These are phyloP conservation scores for Cunninghamia lanceolata DNA, from an alignment of 75 land plant species.

Conservation along the genomic window DNA sequence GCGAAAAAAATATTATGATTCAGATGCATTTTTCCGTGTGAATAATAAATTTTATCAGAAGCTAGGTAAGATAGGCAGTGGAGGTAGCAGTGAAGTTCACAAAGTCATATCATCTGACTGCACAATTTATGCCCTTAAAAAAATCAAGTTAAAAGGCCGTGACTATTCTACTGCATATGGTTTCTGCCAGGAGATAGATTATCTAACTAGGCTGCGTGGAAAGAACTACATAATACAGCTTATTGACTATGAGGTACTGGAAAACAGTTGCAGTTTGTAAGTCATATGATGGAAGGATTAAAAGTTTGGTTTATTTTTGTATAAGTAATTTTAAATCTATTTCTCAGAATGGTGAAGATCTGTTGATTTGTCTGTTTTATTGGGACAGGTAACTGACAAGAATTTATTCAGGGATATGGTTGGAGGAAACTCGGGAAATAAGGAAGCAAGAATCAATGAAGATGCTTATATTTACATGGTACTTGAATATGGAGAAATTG, in stretches of 20 bases:
- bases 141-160: constrained; percentile 89
- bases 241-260: constrained; percentile 86
- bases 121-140: constrained; percentile 88
- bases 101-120: constrained; percentile 90
- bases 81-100: constrained; percentile 98
- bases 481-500: constrained; percentile 98
- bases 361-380: not conserved
- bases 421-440: constrained; percentile 31
- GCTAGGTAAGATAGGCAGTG: constrained; percentile 98
- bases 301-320: constrained; percentile 8
- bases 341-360: not conserved
- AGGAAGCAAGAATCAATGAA: constrained; percentile 66
- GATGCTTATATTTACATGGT: constrained; percentile 96
- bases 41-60: constrained; percentile 88
- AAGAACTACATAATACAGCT: constrained; percentile 83
- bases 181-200: constrained; percentile 91
- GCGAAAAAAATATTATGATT: constrained; percentile 50
- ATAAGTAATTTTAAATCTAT: not conserved
- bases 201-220: constrained; percentile 73
- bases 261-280: not conserved
- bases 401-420: constrained; percentile 50
- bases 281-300: constrained; percentile 2
- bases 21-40: constrained; percentile 74
- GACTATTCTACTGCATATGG: constrained; percentile 91
- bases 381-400: constrained; percentile 82